Percentiles rank a stretch among this genome's conserved stretches.
These are phyloP conservation scores for Sabuloglossum arenarium DNA, from an alignment of 495 filamentous ascomycete species.

Conservation along the genomic window DNA sequence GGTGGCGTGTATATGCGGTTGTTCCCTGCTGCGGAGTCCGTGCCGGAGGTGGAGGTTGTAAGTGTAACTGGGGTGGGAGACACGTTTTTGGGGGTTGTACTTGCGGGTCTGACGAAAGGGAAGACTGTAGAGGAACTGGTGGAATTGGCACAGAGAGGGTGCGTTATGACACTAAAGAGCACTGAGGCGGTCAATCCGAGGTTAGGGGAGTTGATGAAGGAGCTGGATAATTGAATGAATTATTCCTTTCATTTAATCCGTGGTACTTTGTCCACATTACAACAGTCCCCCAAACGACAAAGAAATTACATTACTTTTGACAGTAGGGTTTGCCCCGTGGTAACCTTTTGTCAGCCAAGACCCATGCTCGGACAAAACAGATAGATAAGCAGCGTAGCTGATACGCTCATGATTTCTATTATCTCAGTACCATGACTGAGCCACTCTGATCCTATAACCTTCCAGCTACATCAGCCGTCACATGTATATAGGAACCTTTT, in stretches of 20 bases:
- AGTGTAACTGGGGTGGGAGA: constrained; percentile 92
- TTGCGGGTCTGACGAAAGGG: constrained; percentile 36
- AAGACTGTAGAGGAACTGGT: not conserved
- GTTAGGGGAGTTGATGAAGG: constrained; percentile 1
- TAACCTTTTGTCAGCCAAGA: not conserved
- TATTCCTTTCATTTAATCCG: not conserved
- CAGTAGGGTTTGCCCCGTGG: not conserved
- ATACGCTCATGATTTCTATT: not conserved
- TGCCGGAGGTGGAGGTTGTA: constrained; percentile 39
- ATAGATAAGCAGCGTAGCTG: not conserved
- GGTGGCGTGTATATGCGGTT: constrained; percentile 74
- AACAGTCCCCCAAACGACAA: not conserved
- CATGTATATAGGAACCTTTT: not conserved
- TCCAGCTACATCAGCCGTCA: not conserved
- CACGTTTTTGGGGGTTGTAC: constrained; percentile 65
- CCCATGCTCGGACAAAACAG: not conserved
- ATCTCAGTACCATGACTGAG: not conserved
- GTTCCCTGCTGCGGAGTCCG: constrained; percentile 44
- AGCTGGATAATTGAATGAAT: not conserved
- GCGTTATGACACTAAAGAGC: constrained; percentile 5
- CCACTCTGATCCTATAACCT: not conserved
- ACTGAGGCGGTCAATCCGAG: constrained; percentile 1
- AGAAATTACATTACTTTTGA: not conserved
- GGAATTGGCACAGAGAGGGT: not conserved
- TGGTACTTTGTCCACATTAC: not conserved